Base-by-base conservation (phyloP, 139 green algal species). In the Chlamydomonas urium region DNA sequence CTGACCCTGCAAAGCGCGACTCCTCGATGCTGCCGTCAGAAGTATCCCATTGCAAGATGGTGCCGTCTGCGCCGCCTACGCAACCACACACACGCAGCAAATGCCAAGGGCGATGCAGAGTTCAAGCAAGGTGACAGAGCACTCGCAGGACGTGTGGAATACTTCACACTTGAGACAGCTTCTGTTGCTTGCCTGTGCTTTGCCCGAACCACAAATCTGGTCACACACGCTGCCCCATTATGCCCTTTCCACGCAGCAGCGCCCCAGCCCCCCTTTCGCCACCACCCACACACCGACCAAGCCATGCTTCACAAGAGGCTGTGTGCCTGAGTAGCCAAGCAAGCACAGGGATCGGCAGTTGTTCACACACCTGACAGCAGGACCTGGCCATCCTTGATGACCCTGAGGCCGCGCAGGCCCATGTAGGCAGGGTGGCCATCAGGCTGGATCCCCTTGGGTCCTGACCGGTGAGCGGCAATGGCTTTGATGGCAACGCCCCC, bases 41-140 rank as follows among this genome's bases (percentile, higher is more conserved):
- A 29, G 86, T 80, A 59, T 89, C 79, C 87, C 87, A 92, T 56
- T 74, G 73, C 53, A 85, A 70, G 28, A 92, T 35, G 2, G 57
- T 74, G 38, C 87, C 80, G 66, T 88, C 83, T 37, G 81, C 84
- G 26, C 84, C 84, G 17, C 80, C 84, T 83, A 63, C 10, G n/a
- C n/a, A n/a, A n/a, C n/a, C n/a, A n/a, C n/a, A n/a, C n/a, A n/a
- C n/a, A n/a, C n/a, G n/a, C n/a, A n/a, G n/a, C n/a, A n/a, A n/a
- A n/a, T n/a, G n/a, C n/a, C n/a, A n/a, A n/a, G n/a, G n/a, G n/a
- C n/a, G n/a, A n/a, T n/a, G n/a, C n/a, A n/a, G n/a, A n/a, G n/a
- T n/a, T n/a, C n/a, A n/a, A n/a, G n/a, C n/a, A n/a, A n/a, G n/a
- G n/a, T n/a, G n/a, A n/a, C n/a, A n/a, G n/a, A n/a, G n/a, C n/a